Evolutionary conservation across 2,329 filamentous ascomycete genomes (phyloP), one percentile per base, ranked within the genome.

Genomic region (Malbranchea cinnamomea): DNA sequence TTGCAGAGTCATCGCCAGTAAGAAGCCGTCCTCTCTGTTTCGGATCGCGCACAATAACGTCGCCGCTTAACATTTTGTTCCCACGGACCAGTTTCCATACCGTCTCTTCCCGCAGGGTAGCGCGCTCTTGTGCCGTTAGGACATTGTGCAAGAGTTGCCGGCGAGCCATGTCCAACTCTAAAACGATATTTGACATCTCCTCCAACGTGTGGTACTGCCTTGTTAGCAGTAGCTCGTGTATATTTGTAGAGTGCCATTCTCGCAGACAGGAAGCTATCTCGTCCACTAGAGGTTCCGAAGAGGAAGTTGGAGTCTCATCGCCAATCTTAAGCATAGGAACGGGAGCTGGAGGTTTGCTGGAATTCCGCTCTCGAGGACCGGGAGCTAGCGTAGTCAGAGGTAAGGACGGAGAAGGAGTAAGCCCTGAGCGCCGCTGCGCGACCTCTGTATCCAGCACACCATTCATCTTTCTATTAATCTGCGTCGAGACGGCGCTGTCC

Each of bases 271-370:
- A 94, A 9, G 89, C 85, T 44, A 98, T 95, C 54, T 98, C 89
- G 55, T 98, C 89, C 14, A 98, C 85, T 37, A 98, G 58, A 2
- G 89, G 89, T 52, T 98, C 91, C 6, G 80, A 75, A 10, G 71
- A 65, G 4, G 84, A 94, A 0, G 83, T 92, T 1, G 85, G 82
- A 2, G 84, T 93, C 60, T 98, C 89, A 48, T 98, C 89, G 35
- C 89, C 89, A 50, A 98, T 87, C 54, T 94, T 93, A 31, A 98
- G 67, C 79, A 95, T 89, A 4, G 89, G 89, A 6, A 98, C 85
- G 0, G 89, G 89, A 7, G 91, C 91, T 7, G 83, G 72, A 17
- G 87, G 89, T 44, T 82, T 83, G 6, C 51, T 48, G 13, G 44
- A 70, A 48, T 71, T 65, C 2, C 75, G 74, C 43, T 84, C 71